Base-by-base conservation (phyloP, 2,329 filamentous ascomycete genomes). In the Chaetomium globosum region DNA sequence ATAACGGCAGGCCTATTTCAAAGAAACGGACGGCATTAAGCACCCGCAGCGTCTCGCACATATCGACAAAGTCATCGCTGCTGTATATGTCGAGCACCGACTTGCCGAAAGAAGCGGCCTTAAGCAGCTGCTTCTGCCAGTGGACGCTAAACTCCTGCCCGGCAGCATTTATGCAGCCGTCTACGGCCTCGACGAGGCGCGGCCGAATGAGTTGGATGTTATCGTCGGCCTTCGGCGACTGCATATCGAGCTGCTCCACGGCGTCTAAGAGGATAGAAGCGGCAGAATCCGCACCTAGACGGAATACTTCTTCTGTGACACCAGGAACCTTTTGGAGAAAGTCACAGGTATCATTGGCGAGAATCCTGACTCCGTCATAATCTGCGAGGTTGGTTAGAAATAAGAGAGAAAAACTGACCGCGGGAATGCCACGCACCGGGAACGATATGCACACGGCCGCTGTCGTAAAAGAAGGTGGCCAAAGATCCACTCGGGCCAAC, bases 51-150 rank as follows among this genome's bases (percentile, higher is more conserved):
- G 89, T 95, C 77, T 99, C 94, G 71, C 93, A 97, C 89, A 97
- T 98, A 68, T 98, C 94, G 61, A 99, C 95, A 77, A 98, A 99
- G 70, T 99, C 94, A 74, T 99, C 95, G 74, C 93, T 97, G 77
- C 95, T 97, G 79, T 98, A 99, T 13, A 98, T 88, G 73, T 98
- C 95, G 3, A 99, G 84, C 0, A 98, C 95, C 0, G 95, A 98
- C 77, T 99, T 99, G 67, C 95, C 95, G 75, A 97, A 98, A 0
- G 94, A 98, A 0, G 95, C 95, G 6, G 95, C 95, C 75, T 96
- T 96, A n/a, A 99, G 83, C 1, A 99, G 82, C 71, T 96, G 88
- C 75, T 98, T 99, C 75, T 99, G 95, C 92, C 93, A 96, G 74
- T 94, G 88, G 1, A 89, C 82, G 72, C 89, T 92, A 75, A 93